Base-by-base conservation (phyloP, 768 basidiomycete genomes). In the Boletus vinaceobasis region DNA sequence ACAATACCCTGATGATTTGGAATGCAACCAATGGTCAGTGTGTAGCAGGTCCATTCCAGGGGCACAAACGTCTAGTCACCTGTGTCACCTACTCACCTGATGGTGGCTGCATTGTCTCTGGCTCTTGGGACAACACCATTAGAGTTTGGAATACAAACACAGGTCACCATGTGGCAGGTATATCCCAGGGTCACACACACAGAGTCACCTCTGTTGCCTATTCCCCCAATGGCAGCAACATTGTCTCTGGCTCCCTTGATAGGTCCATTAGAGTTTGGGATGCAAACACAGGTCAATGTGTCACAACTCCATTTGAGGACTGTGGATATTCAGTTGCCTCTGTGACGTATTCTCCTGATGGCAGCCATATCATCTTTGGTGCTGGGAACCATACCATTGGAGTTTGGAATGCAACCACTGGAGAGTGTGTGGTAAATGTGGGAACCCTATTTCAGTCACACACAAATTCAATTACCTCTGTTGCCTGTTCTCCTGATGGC, bases 1-100 rank as follows among this genome's bases (percentile, higher is more conserved):
- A 71, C 38, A 35, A 17, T 1, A 60, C 57, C 1, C 29, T 69
- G 2, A 63, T 42, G 44, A 52, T 68, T 17, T 67, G 65, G 65
- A 4, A 65, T 62, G 38, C 48, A 53, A 36, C 1, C 10, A 53
- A 48, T 49, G 43, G 64, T 17, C 44, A 53, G 15, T 23, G 39
- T 59, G 27, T 67, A 42, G 58, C 43, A 52, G 49, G 53, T 39
- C 63, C 60, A 38, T 42, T 57, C 33, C 32, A 55, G 5, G 62
- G 62, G 3, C 65, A 72, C 3, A 56, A 42, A 43, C 8, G n/a
- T 7, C 1, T 11, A 21, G 31, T 65, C 17, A 48, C 53, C 8
- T 58, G 45, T 44, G 40, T 58, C 7, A 4, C 36, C 35, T 63
- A 53, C 17, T 64, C 56, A 46, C 56, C 63, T 59, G 53, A 64